A percentile compares a stretch with the other conserved stretches of the same genome.
Evolutionary conservation across 2,329 filamentous ascomycete species (phyloP).

Genomic region (Colletotrichum sp.): DNA sequence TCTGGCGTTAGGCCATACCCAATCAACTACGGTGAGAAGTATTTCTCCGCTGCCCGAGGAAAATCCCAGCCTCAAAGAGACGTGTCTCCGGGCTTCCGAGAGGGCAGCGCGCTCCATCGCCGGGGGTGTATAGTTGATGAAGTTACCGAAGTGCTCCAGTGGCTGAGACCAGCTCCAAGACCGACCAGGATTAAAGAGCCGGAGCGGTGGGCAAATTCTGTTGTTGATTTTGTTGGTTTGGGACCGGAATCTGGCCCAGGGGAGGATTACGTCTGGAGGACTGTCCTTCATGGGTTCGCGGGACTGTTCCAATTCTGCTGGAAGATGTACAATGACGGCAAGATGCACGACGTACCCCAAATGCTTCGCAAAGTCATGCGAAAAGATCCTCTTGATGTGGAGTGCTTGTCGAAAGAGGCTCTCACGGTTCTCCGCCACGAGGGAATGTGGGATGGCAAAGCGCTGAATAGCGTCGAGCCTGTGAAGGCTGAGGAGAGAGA

Average conservation of each 20-base stretch:
- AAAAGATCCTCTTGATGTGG: not conserved
- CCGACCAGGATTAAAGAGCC: too few species aligned
- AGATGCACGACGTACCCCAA: not conserved
- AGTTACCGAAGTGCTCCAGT: not conserved
- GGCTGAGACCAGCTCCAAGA: not conserved
- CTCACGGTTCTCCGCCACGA: fast-evolving
- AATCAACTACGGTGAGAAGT: not conserved
- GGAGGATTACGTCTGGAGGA: not conserved
- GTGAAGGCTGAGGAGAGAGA: fast-evolving
- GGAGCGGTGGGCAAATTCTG: fast-evolving
- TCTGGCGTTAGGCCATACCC: not conserved
- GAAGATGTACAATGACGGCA: not conserved
- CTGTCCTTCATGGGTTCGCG: fast-evolving
- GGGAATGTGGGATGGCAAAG: not conserved
- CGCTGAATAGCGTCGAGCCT: fast-evolving
- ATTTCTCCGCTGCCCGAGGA: not conserved
- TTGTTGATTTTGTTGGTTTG: not conserved
- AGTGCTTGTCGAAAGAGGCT: fast-evolving
- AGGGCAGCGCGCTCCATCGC: not conserved
- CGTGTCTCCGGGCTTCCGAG: not conserved
- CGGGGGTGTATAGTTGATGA: not conserved
- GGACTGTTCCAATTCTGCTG: fast-evolving
- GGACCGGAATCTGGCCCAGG: not conserved
- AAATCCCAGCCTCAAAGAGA: not conserved
- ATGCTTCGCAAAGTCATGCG: not conserved